A percentile compares a stretch with the other conserved stretches of the same genome.
Conservation (phyloP, 106 monocot genomes). For the Allium sativum region DNA sequence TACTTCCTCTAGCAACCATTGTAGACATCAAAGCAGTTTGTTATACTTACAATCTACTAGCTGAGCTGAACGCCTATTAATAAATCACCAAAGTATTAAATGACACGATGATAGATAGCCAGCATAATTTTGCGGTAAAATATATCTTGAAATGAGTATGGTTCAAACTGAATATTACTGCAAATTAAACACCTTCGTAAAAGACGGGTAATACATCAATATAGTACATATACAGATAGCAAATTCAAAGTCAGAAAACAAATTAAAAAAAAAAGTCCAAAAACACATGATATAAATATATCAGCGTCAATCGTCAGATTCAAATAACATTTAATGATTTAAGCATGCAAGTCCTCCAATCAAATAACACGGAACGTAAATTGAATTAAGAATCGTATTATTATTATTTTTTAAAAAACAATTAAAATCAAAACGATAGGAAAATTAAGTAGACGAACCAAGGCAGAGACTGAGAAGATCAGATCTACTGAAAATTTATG, state of each 20-base stretch:
- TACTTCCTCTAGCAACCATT: conserved; percentile 35
- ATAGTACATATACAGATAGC: neutral
- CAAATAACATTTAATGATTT: neutral
- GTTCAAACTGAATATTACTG: neutral
- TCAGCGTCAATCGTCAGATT: neutral
- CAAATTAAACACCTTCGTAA: neutral
- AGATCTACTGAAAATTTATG: conserved; percentile 10
- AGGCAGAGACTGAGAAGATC: neutral
- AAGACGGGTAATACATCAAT: neutral
- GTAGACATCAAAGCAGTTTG: conserved; percentile 24
- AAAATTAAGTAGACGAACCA: conserved; percentile 1
- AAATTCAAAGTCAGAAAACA: neutral
- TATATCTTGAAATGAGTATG: neutral
- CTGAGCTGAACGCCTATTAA: neutral
- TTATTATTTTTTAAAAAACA: neutral
- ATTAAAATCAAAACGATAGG: neutral
- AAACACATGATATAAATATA: conserved; percentile 1
- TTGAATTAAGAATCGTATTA: neutral
- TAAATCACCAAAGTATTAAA: neutral
- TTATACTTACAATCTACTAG: neutral
- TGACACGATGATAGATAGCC: neutral
- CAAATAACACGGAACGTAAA: neutral
- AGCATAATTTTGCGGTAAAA: neutral
- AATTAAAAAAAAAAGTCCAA: neutral
- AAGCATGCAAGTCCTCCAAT: neutral